Conservation (phyloP, 2,329 filamentous ascomycete genomes). For the Ascochyta fabae region DNA sequence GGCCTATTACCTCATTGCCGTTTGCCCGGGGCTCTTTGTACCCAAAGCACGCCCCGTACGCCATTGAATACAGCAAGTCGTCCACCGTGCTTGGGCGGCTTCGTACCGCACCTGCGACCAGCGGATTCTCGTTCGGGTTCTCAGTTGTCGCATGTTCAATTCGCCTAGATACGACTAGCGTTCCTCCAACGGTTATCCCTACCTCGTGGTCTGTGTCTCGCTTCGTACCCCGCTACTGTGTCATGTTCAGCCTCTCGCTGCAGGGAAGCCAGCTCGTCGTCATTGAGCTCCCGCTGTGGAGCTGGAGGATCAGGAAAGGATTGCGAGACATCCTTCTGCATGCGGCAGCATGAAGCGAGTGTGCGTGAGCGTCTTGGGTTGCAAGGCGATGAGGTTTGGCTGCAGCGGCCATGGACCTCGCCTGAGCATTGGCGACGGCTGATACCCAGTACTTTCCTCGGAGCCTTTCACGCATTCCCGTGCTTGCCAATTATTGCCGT, state of each 20-base stretch:
- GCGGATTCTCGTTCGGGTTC: constrained; percentile 8
- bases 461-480: not conserved
- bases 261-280: not conserved
- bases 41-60: not conserved
- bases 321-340: constrained; percentile 6
- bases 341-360: constrained; percentile 14
- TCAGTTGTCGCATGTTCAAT: not conserved
- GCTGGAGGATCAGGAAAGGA: constrained; percentile 10
- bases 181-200: constrained; percentile 27
- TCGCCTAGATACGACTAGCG: constrained; percentile 24
- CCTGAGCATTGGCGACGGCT: not conserved
- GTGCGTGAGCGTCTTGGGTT: not conserved
- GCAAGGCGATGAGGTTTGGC: not conserved
- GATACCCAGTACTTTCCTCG: not conserved
- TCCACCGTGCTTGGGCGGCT: not conserved
- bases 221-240: constrained; percentile 26
- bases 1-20: not conserved
- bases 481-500: not conserved
- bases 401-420: not conserved
- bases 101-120: not conserved
- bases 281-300: constrained; percentile 15
- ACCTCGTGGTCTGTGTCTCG: constrained; percentile 23
- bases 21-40: not conserved
- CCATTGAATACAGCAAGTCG: not conserved
- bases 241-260: constrained; percentile 20